Base-by-base conservation (phyloP, 768 basidiomycete genomes). In the Collybia sordida region DNA sequence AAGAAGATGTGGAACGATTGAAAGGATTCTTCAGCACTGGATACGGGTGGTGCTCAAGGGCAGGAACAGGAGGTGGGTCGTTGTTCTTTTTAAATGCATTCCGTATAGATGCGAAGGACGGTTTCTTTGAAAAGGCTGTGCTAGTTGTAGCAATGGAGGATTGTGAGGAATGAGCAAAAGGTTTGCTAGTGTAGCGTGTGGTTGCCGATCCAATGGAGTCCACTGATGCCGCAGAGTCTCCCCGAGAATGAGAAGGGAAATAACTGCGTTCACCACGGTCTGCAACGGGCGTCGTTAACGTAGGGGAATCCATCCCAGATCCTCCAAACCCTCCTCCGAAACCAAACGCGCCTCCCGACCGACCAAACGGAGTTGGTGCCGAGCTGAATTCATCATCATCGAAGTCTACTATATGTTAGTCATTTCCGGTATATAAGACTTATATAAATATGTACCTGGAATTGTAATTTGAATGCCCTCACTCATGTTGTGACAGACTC, bases 61-160 rank as follows among this genome's bases (percentile, higher is more conserved):
- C 70, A 12, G 90, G 91, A 47, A 93, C 72, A n/a, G 90, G 89
- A 19, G 90, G 91, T 5, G 84, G 71, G n/a, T 85, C 82, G 43
- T 64, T 72, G 47, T 67, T 74, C 59, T 79, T 89, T 66, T 89
- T 93, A 77, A 93, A 92, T 3, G 90, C 90, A 62, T 91, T 91
- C 35, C 89, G 83, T 51, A 93, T 82, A 14, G 89, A 92, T 2
- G 90, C 90, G 52, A 93, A 92, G 0, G 90, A 93, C 2, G 87
- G 66, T 59, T 93, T 93, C 72, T 90, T 90, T 37, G 81, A 72
- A 61, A 90, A 88, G 1, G 82, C 73, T n/a, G 81, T 66, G 35
- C 68, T 67, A 1, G 81, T 73, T 0, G 78, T 78, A 23, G 81
- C 78, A 36, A 90, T 75, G 4, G 88, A 91, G 3, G 87, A 81